These are phyloP conservation scores for Sporisorium exsertum DNA, from an alignment of 1,284 basidiomycete genomes.

Conservation along the genomic window DNA sequence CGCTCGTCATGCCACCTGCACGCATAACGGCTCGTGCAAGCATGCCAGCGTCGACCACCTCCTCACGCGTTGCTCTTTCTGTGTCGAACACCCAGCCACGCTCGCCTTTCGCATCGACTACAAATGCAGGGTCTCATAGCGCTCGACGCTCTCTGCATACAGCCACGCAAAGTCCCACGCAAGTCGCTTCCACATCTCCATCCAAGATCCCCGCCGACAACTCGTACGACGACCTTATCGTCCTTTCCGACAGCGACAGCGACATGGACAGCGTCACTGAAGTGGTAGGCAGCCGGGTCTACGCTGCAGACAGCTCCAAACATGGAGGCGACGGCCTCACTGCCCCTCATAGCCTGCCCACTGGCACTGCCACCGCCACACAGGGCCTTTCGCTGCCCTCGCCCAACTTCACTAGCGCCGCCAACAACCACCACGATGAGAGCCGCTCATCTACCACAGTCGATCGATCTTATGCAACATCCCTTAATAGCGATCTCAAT, in stretches of 20 bases:
- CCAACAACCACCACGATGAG: constrained; percentile 9
- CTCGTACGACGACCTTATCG: constrained; percentile 17
- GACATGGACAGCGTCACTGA: neutral
- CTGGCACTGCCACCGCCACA: neutral
- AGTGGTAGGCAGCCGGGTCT: neutral
- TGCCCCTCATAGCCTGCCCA: neutral
- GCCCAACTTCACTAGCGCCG: neutral
- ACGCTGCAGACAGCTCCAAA: constrained; percentile 1
- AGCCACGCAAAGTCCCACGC: neutral
- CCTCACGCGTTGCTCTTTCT: neutral
- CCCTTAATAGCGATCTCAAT: constrained; percentile 25
- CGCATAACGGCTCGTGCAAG: constrained; percentile 11
- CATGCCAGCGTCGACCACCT: constrained; percentile 9
- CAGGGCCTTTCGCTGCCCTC: neutral
- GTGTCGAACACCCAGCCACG: neutral
- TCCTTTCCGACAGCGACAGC: constrained; percentile 27
- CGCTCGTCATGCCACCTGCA: constrained; percentile 16
- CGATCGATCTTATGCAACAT: constrained; percentile 34
- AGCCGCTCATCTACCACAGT: constrained; percentile 17
- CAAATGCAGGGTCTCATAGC: neutral
- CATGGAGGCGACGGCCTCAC: neutral
- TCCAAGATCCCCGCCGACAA: neutral
- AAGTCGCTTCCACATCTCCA: neutral
- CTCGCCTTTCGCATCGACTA: neutral
- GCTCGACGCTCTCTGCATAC: neutral